Percentiles rank a stretch among this genome's conserved stretches.
These are phyloP conservation scores for Rhodotorula taiwanensis DNA, from an alignment of 768 basidiomycete genomes.

Conservation along the genomic window DNA sequence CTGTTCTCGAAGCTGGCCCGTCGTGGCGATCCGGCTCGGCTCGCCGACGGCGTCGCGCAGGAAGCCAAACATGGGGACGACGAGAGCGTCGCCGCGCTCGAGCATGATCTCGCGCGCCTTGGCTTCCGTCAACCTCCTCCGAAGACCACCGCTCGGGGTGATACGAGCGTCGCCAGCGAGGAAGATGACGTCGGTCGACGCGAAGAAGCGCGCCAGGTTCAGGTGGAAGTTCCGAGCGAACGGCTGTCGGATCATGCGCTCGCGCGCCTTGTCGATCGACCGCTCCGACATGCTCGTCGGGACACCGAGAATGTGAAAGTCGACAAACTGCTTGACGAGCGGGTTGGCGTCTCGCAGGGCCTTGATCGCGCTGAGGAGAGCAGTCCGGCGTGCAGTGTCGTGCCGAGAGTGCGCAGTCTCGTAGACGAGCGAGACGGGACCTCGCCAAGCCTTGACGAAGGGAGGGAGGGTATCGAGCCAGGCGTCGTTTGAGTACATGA, in stretches of 20 bases:
- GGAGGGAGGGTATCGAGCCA: constrained; percentile 39
- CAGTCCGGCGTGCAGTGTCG: constrained; percentile 11
- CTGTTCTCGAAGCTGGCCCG: constrained; percentile 13
- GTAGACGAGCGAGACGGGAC: constrained; percentile 39
- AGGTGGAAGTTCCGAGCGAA: constrained; percentile 39
- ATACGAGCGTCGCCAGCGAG: constrained; percentile 38
- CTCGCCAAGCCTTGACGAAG: constrained; percentile 37
- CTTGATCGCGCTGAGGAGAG: constrained; percentile 24
- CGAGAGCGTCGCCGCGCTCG: constrained; percentile 37
- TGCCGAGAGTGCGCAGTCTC: constrained; percentile 35
- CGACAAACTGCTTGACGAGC: constrained; percentile 36
- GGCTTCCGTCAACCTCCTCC: constrained; percentile 11
- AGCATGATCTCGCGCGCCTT: constrained; percentile 26
- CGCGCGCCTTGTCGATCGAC: constrained; percentile 35
- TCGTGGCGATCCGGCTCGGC: constrained; percentile 7
- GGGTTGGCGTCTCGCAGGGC: constrained; percentile 30
- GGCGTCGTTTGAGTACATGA: constrained; percentile 41
- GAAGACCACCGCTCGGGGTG: constrained; percentile 28
- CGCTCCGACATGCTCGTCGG: constrained; percentile 20
- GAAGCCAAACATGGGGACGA: constrained; percentile 40
- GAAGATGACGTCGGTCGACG: constrained; percentile 39
- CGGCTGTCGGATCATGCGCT: constrained; percentile 37
- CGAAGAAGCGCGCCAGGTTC: constrained; percentile 42
- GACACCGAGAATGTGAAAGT: constrained; percentile 39
- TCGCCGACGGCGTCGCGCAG: constrained; percentile 28